These are phyloP conservation scores for Murraya koenigii DNA, from an alignment of 345 rosid species.

Conservation along the genomic window DNA sequence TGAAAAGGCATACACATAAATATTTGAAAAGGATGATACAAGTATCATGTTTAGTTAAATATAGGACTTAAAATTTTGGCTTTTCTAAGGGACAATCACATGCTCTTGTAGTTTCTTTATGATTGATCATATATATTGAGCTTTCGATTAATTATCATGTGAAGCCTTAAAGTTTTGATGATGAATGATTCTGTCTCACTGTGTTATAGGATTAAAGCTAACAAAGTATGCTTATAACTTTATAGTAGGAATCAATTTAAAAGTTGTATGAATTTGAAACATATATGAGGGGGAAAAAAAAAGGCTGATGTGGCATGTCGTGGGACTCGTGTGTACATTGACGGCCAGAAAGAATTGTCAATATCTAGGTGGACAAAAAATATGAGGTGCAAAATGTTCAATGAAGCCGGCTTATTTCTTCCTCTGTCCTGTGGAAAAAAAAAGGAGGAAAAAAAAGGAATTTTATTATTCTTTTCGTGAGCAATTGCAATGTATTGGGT, in stretches of 20 bases:
- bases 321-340: not conserved
- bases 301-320: constrained; percentile 6
- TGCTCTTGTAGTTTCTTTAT: constrained; percentile 26
- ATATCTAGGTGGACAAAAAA: constrained; percentile 5
- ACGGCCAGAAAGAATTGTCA: constrained; percentile 8
- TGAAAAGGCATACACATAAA: constrained; percentile 7
- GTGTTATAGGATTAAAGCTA: constrained; percentile 11
- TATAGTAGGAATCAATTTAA: not conserved
- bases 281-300: not conserved
- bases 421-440: not conserved
- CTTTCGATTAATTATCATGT: constrained; percentile 11
- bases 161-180: not conserved
- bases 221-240: not conserved
- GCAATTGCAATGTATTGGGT: not conserved
- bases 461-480: constrained; percentile 8
- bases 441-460: not conserved
- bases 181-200: constrained; percentile 12
- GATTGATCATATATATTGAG: constrained; percentile 8
- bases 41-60: not conserved
- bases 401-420: not conserved
- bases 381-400: no score
- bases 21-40: constrained; percentile 15
- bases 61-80: constrained; percentile 17
- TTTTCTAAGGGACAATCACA: constrained; percentile 35
- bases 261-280: not conserved